Base-by-base conservation (phyloP, 1,284 basidiomycete species). In the Mycosarcoma maydis region DNA sequence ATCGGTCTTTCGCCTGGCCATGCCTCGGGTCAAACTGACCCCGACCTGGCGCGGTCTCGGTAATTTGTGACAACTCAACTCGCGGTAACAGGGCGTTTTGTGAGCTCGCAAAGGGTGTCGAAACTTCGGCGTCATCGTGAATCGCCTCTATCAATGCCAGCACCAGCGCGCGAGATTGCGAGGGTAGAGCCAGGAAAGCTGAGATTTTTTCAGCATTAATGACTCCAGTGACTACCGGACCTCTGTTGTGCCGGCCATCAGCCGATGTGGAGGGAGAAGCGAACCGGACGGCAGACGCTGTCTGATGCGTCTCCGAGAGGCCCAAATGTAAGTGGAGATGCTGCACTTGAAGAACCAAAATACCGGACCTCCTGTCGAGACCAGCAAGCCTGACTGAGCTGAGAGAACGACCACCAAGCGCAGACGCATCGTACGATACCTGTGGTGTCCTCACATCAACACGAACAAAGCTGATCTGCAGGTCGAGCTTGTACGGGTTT, bases 401-500 rank as follows among this genome's bases (percentile, higher is more conserved):
- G 11, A 65, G 47, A 10, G 52, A 32, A 7, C 53, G 46, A 4
- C 59, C 55, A 7, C 40, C 51, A 5, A 62, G 55, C 24, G 60
- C 51, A 17, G 26, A 38, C 11, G 37, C 36, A 26, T 48, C 47
- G 40, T 43, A 64, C 20, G 59, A 52, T 6, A 69, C 43, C 42
- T 53, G 43, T 1, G 70, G 71, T 6, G 64, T 65, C 17, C 73
- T 48, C 22, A 76, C 17, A 13, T 76, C 70, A 24, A 71, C 32
- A 6, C 70, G 52, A 2, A 74, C 47, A 8, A 75, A 37, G 24
- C 46, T 32, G 30, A 59, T 57, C 8, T 40, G 24, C 6, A 74
- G 19, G 14, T 59, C 50, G 44, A 58, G 45, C 27, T 39, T 40
- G 29, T 49, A 56, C 7, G 36, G 41, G 23, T 29, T 52, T 23